phyloP scores from a whole-genome alignment of 2,329 filamentous ascomycete genomes.

The Trichoderma simmonsii region DNA sequence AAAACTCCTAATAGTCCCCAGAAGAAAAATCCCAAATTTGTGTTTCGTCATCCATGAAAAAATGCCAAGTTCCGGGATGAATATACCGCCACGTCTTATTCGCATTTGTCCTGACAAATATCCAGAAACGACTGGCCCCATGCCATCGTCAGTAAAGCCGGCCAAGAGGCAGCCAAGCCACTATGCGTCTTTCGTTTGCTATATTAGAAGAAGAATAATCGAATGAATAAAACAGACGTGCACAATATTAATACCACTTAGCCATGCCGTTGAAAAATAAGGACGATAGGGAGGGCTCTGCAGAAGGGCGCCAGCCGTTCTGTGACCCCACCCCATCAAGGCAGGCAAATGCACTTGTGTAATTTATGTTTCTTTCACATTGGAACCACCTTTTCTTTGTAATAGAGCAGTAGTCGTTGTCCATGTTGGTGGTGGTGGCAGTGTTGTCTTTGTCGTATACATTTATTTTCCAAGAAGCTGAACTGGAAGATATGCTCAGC shows the following conservation, averaged over 20 bases:
- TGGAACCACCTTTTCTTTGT: background rate
- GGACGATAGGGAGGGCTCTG: background rate
- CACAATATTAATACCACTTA: slow-evolving; percentile 5
- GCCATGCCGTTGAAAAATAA: background rate
- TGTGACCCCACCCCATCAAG: background rate
- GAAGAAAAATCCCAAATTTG: slow-evolving; percentile 9
- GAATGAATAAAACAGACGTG: background rate
- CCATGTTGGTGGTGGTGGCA: background rate
- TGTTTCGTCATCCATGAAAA: slow-evolving; percentile 15
- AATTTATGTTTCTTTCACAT: slow-evolving; percentile 2
- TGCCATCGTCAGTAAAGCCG: background rate
- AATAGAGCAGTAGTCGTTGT: background rate
- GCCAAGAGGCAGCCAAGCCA: background rate
- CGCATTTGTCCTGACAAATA: slow-evolving; percentile 17
- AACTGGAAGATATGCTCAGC: background rate
- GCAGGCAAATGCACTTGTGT: background rate
- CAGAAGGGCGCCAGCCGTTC: background rate
- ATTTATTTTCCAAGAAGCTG: slow-evolving; percentile 2
- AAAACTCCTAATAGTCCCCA: slow-evolving; percentile 11
- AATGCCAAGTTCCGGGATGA: background rate
- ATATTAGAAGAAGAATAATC: slow-evolving; percentile 12
- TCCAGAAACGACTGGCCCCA: slow-evolving; percentile 18
- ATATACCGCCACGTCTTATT: background rate
- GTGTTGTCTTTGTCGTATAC: slow-evolving; percentile 8
- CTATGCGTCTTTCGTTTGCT: background rate